Conservation (phyloP, 1,284 basidiomycete genomes). For the Volvariella surrecta region DNA sequence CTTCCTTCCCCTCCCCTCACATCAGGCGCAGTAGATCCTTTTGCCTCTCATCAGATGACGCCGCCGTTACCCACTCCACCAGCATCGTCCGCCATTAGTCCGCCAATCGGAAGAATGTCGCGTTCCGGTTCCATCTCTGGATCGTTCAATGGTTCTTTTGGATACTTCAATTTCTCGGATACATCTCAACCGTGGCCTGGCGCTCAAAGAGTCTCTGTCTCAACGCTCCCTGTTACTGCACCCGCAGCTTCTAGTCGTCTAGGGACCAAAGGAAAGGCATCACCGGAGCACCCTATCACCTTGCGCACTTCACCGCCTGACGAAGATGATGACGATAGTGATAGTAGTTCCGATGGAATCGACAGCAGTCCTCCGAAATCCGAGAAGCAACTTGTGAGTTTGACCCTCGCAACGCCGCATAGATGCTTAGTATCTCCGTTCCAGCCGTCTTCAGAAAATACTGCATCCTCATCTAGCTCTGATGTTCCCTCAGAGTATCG, state of each 20-base stretch:
- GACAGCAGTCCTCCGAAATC: conserved; percentile 18
- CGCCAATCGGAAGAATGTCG: conserved; percentile 46
- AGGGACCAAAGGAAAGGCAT: conserved; percentile 12
- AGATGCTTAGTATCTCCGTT: conserved; percentile 6
- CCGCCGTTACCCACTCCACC: conserved; percentile 17
- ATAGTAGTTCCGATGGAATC: conserved; percentile 21
- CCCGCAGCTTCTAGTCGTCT: neutral
- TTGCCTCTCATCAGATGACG: conserved; percentile 12
- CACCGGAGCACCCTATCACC: conserved; percentile 20
- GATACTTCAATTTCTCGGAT: conserved; percentile 9
- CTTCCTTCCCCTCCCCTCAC: conserved; percentile 13
- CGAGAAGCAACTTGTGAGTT: conserved; percentile 5
- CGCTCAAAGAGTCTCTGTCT: neutral
- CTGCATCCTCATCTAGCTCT: conserved; percentile 29
- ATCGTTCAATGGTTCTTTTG: conserved; percentile 33
- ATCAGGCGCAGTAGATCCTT: conserved; percentile 8
- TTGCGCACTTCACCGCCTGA: conserved; percentile 28
- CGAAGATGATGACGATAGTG: conserved; percentile 30
- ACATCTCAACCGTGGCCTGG: neutral
- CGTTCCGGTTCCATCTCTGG: conserved; percentile 56
- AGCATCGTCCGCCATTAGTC: conserved; percentile 19
- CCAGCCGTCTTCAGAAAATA: conserved; percentile 16
- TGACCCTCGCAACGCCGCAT: neutral
- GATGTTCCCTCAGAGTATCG: conserved; percentile 79
- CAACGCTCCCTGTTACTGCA: neutral